Evolutionary conservation across 2,329 filamentous ascomycete species (phyloP).

Genomic region (Apiospora pterosperma): DNA sequence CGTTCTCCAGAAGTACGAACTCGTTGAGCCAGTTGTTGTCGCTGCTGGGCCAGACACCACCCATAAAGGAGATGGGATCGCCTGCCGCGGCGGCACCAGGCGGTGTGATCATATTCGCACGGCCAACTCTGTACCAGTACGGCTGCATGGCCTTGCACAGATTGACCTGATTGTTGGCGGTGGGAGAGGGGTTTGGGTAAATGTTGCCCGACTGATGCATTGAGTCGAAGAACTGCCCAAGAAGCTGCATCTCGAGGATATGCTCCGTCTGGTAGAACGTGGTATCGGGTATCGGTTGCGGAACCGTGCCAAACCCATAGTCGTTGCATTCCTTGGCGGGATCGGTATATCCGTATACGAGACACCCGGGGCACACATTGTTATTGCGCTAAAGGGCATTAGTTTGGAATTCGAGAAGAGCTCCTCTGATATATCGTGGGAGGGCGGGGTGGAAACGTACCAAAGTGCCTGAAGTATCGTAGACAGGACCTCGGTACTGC

Average conservation of each 20-base stretch:
- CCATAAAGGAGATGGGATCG: background rate
- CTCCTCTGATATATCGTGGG: background rate
- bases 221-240: background rate
- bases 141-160: background rate
- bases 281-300: background rate
- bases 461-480: background rate
- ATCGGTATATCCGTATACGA: background rate
- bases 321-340: background rate
- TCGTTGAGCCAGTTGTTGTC: background rate
- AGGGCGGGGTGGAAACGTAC: background rate
- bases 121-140: background rate
- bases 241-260: background rate
- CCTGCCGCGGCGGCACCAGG: background rate
- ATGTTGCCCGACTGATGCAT: background rate
- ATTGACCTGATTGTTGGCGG: background rate
- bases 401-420: background rate
- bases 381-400: background rate
- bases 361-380: background rate
- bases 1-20: background rate
- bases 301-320: background rate
- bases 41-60: background rate
- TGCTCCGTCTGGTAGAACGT: background rate
- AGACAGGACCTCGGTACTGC: background rate
- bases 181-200: background rate
- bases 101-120: background rate